A percentile compares a stretch with the other conserved stretches of the same genome.
Evolutionary conservation across 139 green algal genomes (phyloP).

Genomic region (Coelastrella sp.): DNA sequence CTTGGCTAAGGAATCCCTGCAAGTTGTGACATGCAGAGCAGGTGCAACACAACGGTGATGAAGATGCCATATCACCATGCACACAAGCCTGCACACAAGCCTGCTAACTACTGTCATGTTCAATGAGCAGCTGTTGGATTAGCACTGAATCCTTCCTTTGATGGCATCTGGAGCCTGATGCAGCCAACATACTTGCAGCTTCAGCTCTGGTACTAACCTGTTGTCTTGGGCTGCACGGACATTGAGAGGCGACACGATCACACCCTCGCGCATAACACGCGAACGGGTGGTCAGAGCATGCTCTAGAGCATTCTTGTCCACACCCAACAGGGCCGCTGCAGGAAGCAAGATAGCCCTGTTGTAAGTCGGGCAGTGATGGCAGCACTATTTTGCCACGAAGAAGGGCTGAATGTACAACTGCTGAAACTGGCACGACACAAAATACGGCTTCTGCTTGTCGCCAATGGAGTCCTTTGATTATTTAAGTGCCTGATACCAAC

Average conservation of each 20-base stretch:
- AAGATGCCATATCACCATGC: too few relatives aligned
- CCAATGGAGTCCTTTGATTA: too few relatives aligned
- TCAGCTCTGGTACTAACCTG: conserved; percentile 1
- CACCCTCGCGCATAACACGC: conserved; percentile 88
- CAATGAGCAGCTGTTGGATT: not conserved
- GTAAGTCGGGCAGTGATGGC: not conserved
- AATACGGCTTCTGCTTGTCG: too few relatives aligned
- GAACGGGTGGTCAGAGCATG: conserved; percentile 93
- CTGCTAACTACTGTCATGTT: too few relatives aligned
- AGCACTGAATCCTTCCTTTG: not conserved
- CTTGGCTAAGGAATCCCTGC: conserved; percentile 77
- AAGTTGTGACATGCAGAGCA: too few relatives aligned
- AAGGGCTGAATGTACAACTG: too few relatives aligned
- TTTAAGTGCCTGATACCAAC: too few relatives aligned
- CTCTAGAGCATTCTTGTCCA: conserved; percentile 76
- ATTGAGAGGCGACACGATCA: conserved; percentile 91
- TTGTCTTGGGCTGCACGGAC: conserved; percentile 84
- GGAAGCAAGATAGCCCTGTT: not conserved
- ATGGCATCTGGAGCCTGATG: not conserved
- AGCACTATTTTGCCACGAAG: not conserved
- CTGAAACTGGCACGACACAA: too few relatives aligned
- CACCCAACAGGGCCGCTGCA: conserved; percentile 83
- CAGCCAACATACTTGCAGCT: not conserved
- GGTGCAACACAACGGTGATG: too few relatives aligned
- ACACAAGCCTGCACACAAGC: too few relatives aligned